A percentile compares a stretch with the other conserved stretches of the same genome.
phyloP scores from a whole-genome alignment of 768 basidiomycete species.

The Trametes cingulata region DNA sequence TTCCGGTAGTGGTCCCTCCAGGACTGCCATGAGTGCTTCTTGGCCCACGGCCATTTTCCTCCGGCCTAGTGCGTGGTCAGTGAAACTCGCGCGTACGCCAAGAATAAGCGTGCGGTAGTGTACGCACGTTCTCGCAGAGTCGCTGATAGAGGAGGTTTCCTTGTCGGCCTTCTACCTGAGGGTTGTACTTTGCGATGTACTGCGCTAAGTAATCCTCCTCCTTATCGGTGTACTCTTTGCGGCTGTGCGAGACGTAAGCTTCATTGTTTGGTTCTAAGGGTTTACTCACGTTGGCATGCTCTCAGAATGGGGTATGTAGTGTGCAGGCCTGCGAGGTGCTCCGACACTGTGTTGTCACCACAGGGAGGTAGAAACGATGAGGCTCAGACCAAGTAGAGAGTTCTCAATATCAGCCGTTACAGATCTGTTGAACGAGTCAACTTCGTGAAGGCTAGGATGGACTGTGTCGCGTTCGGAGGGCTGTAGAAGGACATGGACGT shows the following conservation, averaged over 20 bases:
- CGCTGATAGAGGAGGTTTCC: constrained; percentile 26
- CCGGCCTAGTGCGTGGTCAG: constrained; percentile 4
- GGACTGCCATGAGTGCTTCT: constrained; percentile 29
- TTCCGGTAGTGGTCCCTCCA: constrained; percentile 32
- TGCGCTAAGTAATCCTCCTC: constrained; percentile 23
- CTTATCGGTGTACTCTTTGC: constrained; percentile 12
- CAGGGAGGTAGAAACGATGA: too few relatives aligned
- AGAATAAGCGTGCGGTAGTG: background rate
- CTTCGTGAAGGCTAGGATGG: too few relatives aligned
- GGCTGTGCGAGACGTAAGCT: background rate
- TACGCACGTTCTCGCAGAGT: constrained; percentile 27
- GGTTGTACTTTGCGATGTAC: constrained; percentile 29
- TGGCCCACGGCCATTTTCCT: constrained; percentile 22
- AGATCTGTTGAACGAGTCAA: too few relatives aligned
- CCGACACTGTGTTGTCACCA: too few relatives aligned
- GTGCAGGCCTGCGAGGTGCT: too few relatives aligned
- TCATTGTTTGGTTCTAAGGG: too few relatives aligned
- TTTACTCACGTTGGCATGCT: background rate
- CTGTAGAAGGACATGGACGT: background rate
- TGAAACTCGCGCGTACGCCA: background rate
- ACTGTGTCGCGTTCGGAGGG: too few relatives aligned
- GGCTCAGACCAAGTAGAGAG: too few relatives aligned
- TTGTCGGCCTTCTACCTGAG: constrained; percentile 14
- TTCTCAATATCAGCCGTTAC: too few relatives aligned
- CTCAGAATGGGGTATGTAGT: background rate